Evolutionary conservation across 1,284 basidiomycete genomes (phyloP), one percentile per base, ranked within the genome.

Genomic region (Takashimella koratensis): DNA sequence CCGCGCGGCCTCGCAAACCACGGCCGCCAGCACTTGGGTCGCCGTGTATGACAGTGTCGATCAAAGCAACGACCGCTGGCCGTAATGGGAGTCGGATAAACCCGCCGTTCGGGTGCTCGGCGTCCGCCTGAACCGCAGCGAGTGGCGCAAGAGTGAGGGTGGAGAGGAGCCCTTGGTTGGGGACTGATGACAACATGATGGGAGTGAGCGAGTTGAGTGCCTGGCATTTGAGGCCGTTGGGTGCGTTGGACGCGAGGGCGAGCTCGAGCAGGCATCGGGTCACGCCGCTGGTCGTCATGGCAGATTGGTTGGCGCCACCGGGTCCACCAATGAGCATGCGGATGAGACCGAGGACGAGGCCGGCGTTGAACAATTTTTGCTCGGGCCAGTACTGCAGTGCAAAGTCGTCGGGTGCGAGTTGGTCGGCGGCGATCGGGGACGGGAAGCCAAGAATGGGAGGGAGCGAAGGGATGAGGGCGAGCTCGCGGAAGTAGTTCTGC

Each of bases 401-500:
- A 74, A 98, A 98, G 55, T 90, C 87, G 73, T 97, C 90, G 3
- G 94, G 90, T 2, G 87, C 84, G 5, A 81, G 75, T 42, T 84
- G 81, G 49, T 87, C 82, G 11, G 82, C 79, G 0, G 77, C 69
- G 6, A 90, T 77, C 11, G 83, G 81, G 2, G 86, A 80, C 1
- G 94, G 93, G 71, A 92, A 95, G 61, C 90, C 85, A 23, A 99
- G 82, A 20, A 97, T 82, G 1, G 90, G 83, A 12, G 86, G 88
- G 8, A 97, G 79, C 11, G 86, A 77, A 0, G 88, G 83, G 48
- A 94, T 90, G 43, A 94, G 82, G 6, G 87, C 81, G 1, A 92
- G 90, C 77, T 96, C 94, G 53, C 91, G 86, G 78, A 99, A 97
- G 79, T 97, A 98, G 73, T 93, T 97, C 90, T 96, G 68, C 0